Percentiles rank a stretch among this genome's conserved stretches.
These are phyloP conservation scores for Galerina sulciceps DNA, from an alignment of 768 basidiomycete species.

Conservation along the genomic window DNA sequence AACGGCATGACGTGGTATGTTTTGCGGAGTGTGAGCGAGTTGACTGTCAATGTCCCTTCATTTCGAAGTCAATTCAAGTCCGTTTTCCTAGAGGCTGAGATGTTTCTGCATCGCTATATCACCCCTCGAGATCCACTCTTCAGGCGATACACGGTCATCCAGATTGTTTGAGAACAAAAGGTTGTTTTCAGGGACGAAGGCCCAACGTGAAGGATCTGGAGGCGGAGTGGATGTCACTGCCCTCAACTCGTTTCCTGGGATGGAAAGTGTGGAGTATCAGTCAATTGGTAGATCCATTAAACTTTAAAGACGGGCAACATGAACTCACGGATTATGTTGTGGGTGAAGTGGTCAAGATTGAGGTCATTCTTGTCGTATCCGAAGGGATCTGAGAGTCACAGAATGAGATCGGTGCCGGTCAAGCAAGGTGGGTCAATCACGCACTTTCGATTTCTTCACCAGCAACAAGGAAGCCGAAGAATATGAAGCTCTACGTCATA, in stretches of 20 bases:
- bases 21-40: neutral
- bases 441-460: constrained; percentile 78
- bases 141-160: constrained; percentile 51
- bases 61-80: neutral
- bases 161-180: constrained; percentile 46
- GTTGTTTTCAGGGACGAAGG: constrained; percentile 63
- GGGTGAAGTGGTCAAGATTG: constrained; percentile 74
- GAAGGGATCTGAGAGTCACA: constrained; percentile 42
- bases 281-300: neutral
- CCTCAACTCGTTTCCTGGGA: constrained; percentile 56
- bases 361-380: constrained; percentile 79
- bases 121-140: constrained; percentile 62
- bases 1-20: neutral
- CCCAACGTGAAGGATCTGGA: constrained; percentile 65
- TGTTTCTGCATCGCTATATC: constrained; percentile 45
- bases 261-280: neutral
- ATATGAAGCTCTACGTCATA: constrained; percentile 58
- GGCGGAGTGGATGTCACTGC: constrained; percentile 64
- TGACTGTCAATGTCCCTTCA: neutral
- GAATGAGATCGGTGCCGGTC: neutral
- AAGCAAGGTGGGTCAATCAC: constrained; percentile 24
- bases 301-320: neutral
- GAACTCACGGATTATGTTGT: constrained; percentile 64
- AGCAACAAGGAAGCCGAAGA: constrained; percentile 75
- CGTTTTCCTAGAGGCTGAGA: constrained; percentile 27